Conservation (phyloP, 306 rosid genomes). For the Quercus dentata region DNA sequence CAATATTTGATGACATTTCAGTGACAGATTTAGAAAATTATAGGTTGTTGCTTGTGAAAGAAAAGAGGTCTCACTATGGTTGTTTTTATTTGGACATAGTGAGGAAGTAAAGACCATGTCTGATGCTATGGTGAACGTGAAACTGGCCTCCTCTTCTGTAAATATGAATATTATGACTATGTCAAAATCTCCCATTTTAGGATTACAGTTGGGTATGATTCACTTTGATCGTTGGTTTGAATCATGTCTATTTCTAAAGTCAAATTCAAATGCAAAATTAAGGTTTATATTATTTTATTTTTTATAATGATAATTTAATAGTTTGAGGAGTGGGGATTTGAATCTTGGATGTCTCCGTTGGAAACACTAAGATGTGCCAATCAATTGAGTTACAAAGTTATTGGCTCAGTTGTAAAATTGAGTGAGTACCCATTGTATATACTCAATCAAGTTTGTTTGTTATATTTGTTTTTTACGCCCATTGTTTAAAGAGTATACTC, state of each 20-base stretch:
- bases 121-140: not conserved
- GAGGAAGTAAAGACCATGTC: not conserved
- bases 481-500: not conserved
- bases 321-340: too few species aligned
- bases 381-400: too few species aligned
- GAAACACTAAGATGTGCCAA: too few species aligned
- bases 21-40: not conserved
- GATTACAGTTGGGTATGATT: not conserved
- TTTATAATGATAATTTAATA: too few species aligned
- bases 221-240: not conserved
- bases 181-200: not conserved
- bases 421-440: not conserved
- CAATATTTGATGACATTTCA: not conserved
- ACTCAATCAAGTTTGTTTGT: not conserved
- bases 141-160: not conserved
- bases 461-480: not conserved
- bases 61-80: not conserved
- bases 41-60: not conserved
- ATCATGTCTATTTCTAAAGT: not conserved
- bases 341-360: too few species aligned
- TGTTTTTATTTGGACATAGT: not conserved
- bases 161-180: not conserved
- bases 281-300: too few species aligned
- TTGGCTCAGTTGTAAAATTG: too few species aligned
- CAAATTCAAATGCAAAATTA: too few species aligned